Conservation (phyloP, 495 filamentous ascomycete species). For the Neurospora sp. region DNA sequence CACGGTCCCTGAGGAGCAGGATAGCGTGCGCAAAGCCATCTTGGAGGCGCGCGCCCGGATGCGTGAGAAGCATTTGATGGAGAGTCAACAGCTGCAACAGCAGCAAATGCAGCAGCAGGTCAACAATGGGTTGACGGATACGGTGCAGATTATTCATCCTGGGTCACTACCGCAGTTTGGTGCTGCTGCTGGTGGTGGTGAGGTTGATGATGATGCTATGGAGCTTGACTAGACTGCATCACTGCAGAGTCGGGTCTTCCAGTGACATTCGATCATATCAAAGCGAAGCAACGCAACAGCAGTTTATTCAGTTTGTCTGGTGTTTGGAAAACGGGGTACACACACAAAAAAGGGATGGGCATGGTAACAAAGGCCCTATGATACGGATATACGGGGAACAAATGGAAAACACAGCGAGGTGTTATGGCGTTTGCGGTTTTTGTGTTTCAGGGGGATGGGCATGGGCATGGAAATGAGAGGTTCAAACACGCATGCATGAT, state of each 20-base stretch:
- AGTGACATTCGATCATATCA: not conserved
- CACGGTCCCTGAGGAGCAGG: slow-evolving; percentile 63
- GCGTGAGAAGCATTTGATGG: slow-evolving; percentile 34
- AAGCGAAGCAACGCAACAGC: not conserved
- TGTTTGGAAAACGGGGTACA: not conserved
- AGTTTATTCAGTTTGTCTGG: not conserved
- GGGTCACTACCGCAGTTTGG: not conserved
- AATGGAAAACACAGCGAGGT: not conserved
- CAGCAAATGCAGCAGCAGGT: not conserved
- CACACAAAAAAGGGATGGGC: not conserved
- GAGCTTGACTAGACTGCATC: slow-evolving; percentile 53
- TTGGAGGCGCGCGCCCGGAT: slow-evolving; percentile 67
- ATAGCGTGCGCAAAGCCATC: slow-evolving; percentile 78
- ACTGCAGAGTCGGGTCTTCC: no score
- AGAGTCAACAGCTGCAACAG: slow-evolving; percentile 2
- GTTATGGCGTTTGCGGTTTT: not conserved
- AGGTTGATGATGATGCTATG: slow-evolving; percentile 58
- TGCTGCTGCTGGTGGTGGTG: not conserved
- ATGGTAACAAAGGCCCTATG: not conserved
- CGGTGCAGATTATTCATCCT: not conserved
- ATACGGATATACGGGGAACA: not conserved
- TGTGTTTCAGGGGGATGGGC: no score
- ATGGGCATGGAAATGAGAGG: not conserved
- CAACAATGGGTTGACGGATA: not conserved
- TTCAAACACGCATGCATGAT: not conserved